Evolutionary conservation across 768 basidiomycete genomes (phyloP), one percentile per base, ranked within the genome.

Genomic region (Rhodocollybia butyracea): DNA sequence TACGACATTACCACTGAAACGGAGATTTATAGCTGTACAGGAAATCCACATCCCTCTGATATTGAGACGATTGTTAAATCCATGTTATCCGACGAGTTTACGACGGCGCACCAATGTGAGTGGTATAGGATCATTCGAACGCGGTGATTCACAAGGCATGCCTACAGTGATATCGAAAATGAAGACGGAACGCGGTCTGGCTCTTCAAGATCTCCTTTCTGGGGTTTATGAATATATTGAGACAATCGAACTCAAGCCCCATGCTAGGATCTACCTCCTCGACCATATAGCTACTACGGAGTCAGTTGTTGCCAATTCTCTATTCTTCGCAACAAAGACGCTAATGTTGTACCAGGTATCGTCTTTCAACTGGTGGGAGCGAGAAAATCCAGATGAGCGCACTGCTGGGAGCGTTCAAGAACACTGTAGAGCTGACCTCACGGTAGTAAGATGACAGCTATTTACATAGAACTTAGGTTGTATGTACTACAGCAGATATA

Each of bases 21-120:
- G 0, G 94, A 97, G 59, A 84, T 99, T 22, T 99, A 98, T 70
- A 92, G 89, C 61, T 98, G 96, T 68, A 98, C 97, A 0, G 97
- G 97, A 38, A 95, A 86, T 61, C 97, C 97, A 19, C 94, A 98
- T 67, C 97, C 97, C 0, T 80, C 83, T 26, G 97, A 99, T 70
- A 93, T 99, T 43, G 93, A 95, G 66, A 82, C 84, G 11, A 89
- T 99, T 38, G 91, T 98, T 30, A 87, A 91, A 59, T 91, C 90
- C 8, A 98, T 99, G 97, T 82, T 98, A 65, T 82, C 88, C 3
- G 94, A 98, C 62, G 94, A 97, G 63, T 98, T 98, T 61, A 94
- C 93, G 1, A 94, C 89, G 0, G 85, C 89, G 17, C 94, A 94
- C 67, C 83, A 86, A 64, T 84, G 91, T 91, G 59, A 38, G 83